These are phyloP conservation scores for Phytophthora podocarpi DNA, from an alignment of 352 stramenopile species.

Conservation along the genomic window DNA sequence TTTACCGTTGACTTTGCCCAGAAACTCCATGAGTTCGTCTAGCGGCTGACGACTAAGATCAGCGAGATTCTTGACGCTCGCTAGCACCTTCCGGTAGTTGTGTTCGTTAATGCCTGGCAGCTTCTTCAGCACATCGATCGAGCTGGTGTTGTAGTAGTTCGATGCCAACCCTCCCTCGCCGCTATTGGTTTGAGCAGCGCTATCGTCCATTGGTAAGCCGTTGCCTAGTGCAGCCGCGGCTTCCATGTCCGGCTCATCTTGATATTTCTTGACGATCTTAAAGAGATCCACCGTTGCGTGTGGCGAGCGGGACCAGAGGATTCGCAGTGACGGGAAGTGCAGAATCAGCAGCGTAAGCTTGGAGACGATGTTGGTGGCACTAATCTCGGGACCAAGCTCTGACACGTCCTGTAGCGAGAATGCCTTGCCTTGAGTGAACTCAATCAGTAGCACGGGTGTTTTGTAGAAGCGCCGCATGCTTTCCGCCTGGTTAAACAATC, in stretches of 20 bases:
- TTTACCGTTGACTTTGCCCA: conserved; percentile 78
- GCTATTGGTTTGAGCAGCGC: conserved; percentile 17
- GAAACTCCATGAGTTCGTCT: conserved; percentile 62
- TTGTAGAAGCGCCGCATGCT: conserved; percentile 87
- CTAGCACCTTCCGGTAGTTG: conserved; percentile 89
- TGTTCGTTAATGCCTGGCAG: conserved; percentile 96
- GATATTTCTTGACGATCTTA: conserved; percentile 80
- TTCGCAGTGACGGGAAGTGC: conserved; percentile 94
- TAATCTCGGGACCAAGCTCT: conserved; percentile 94
- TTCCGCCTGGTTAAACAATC: conserved; percentile 95
- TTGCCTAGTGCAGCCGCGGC: conserved; percentile 69
- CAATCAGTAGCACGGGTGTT: conserved; percentile 95
- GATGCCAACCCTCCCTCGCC: conserved; percentile 40
- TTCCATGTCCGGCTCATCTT: conserved; percentile 87
- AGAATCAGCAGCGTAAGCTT: conserved; percentile 95
- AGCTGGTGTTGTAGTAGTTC: conserved; percentile 89
- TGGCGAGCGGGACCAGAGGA: conserved; percentile 95
- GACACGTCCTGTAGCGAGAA: conserved; percentile 89
- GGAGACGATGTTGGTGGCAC: conserved; percentile 91
- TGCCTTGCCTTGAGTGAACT: conserved; percentile 90
- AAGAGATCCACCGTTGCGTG: conserved; percentile 91
- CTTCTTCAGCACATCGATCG: conserved; percentile 94
- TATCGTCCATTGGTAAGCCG: conserved; percentile 33
- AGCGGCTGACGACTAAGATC: conserved; percentile 75
- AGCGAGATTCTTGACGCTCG: conserved; percentile 70